Evolutionary conservation across 2,329 filamentous ascomycete genomes (phyloP), one percentile per base, ranked within the genome.

Genomic region (Diplodia mutila): DNA sequence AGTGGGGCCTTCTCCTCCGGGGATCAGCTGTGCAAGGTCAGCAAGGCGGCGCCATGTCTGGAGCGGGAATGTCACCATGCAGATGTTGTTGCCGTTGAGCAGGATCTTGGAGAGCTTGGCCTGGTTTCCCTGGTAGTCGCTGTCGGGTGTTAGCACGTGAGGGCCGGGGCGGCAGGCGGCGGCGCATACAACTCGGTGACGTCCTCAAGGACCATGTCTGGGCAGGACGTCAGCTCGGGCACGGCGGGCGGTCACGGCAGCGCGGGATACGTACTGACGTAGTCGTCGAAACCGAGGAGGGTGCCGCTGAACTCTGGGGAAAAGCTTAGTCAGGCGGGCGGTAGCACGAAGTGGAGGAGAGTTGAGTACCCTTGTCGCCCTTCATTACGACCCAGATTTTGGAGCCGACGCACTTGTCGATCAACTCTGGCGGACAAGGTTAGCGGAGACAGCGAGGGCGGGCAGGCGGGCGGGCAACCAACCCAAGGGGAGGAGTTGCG

Each of bases 371-470:
- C 85, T 97, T 98, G 78, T 98, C 95, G 72, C 94, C 93, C 83
- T 99, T 99, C 95, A 99, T 99, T 75, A 99, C 89, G 71, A 99
- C 94, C 94, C 94, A 97, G 80, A 99, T 98, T 75, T 91, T 91
- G 66, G 94, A 98, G 70, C 95, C 95, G 72, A 99, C 94, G 79
- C 95, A 99, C 82, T 97, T 97, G 85, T 99, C 95, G 80, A 99
- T 98, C 78, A 99, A 89, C 82, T 99, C 95, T 97, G 48, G 27
- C 29, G 27, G 54, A 25, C 23, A 25, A 7, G 29, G 46, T 68
- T 61, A 65, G 46, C 55, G 27, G 46, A 14, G 18, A n/a, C 14
- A 21, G 11, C 46, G 59, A n/a, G 39, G 27, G 18, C 7, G n/a
- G 21, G 14, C 61, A 12, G 18, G 57, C 57, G 39, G 27, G 18